A percentile compares a stretch with the other conserved stretches of the same genome.
phyloP scores from a whole-genome alignment of 2,329 filamentous ascomycete genomes.

The Colletotrichum noveboracense region DNA sequence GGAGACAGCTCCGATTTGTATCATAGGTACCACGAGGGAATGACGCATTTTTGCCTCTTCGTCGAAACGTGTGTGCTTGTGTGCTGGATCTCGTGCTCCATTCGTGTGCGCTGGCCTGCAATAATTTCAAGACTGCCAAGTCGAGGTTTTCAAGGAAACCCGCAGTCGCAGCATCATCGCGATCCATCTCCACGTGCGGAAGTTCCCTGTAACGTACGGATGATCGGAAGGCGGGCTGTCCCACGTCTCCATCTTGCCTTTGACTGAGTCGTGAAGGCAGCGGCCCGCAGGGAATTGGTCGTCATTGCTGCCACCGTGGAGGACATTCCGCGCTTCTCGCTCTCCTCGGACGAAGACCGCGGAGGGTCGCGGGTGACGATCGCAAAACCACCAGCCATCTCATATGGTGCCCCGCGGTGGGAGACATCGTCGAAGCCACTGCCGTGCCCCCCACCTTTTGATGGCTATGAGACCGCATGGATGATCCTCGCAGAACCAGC shows the following conservation, averaged over 20 bases:
- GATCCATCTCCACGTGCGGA: not conserved
- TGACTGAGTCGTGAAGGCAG: constrained; percentile 1
- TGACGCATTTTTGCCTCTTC: constrained; percentile 8
- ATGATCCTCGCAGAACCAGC: constrained; percentile 11
- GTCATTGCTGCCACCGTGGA: not conserved
- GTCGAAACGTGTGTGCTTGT: not conserved
- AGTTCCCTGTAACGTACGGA: constrained; percentile 4
- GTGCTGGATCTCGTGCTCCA: not conserved
- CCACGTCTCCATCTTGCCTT: not conserved
- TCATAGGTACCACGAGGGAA: constrained; percentile 18
- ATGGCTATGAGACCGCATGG: not conserved
- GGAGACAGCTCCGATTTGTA: constrained; percentile 1
- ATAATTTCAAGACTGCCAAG: not conserved
- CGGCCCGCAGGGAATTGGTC: not conserved
- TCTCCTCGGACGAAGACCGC: not conserved
- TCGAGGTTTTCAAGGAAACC: not conserved
- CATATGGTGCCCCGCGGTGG: not conserved
- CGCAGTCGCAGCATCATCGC: not conserved
- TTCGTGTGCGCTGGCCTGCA: not conserved
- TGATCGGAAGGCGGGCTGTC: not conserved
- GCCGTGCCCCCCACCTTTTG: constrained; percentile 7
- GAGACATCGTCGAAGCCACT: constrained; percentile 4
- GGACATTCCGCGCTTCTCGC: constrained; percentile 1
- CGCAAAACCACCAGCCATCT: not conserved
- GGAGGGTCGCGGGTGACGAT: not conserved